These are phyloP conservation scores for Solanum appendiculatum DNA, from an alignment of 257 asterid genomes.

Conservation along the genomic window DNA sequence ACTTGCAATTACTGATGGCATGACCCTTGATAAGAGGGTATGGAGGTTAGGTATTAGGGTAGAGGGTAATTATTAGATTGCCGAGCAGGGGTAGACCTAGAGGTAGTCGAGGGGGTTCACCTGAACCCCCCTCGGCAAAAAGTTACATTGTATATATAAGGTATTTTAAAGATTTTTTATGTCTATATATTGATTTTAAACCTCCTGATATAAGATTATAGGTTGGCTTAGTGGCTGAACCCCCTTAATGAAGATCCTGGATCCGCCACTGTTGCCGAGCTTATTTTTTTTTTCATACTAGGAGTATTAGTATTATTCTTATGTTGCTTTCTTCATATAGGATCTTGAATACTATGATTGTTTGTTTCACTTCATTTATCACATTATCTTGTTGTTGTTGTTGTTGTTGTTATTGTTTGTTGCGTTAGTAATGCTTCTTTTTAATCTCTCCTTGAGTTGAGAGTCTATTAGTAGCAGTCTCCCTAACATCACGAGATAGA, in stretches of 20 bases:
- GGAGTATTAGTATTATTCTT: background rate
- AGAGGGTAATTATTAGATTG: too few species aligned
- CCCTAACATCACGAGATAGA: background rate
- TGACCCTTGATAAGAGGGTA: background rate
- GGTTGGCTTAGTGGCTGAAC: too few species aligned
- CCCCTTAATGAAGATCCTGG: too few species aligned
- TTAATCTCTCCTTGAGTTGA: background rate
- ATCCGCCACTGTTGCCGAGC: too few species aligned
- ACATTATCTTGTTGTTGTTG: background rate
- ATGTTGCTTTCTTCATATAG: background rate
- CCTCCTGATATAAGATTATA: too few species aligned
- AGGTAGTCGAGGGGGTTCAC: too few species aligned
- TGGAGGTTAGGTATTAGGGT: background rate
- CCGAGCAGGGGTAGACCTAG: too few species aligned
- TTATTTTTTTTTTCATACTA: too few species aligned
- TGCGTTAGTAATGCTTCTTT: background rate
- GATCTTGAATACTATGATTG: background rate
- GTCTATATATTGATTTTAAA: too few species aligned
- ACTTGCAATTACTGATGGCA: background rate
- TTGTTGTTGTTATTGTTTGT: background rate
- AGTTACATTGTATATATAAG: too few species aligned
- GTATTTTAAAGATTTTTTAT: too few species aligned
- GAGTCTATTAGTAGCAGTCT: background rate
- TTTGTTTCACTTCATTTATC: background rate
- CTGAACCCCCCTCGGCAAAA: too few species aligned